Percentiles rank a stretch among this genome's conserved stretches.
Evolutionary conservation across 1,139 yeast genomes (phyloP).

Genomic region (Tardiomyces depauwii): DNA sequence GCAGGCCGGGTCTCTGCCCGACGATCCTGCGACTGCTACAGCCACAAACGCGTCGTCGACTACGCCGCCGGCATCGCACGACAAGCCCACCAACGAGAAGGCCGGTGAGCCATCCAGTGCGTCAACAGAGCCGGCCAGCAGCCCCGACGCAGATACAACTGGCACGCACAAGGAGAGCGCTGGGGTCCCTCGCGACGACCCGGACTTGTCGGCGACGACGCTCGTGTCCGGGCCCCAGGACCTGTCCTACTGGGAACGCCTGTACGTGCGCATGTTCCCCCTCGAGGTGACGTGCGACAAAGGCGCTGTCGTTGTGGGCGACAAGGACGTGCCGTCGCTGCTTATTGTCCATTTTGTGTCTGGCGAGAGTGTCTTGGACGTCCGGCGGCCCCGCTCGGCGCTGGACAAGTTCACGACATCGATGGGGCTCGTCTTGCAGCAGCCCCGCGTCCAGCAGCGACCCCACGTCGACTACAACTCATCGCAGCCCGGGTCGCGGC

Average conservation of each 20-base stretch:
- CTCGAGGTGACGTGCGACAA: constrained; percentile 45
- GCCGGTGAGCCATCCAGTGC: not conserved
- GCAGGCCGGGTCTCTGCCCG: not conserved
- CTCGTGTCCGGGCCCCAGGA: not conserved
- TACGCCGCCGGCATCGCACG: not conserved
- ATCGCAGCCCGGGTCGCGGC: constrained; percentile 3
- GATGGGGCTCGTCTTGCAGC: constrained; percentile 34
- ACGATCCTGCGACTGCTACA: not conserved
- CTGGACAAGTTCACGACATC: constrained; percentile 46
- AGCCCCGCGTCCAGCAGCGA: constrained; percentile 48
- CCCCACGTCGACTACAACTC: constrained; percentile 53
- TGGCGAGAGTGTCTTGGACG: constrained; percentile 53
- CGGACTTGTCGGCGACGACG: not conserved
- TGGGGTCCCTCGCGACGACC: not conserved
- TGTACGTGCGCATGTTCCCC: constrained; percentile 38
- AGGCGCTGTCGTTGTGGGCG: constrained; percentile 73
- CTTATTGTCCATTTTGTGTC: constrained; percentile 48
- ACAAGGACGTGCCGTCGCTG: constrained; percentile 63
- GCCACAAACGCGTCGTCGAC: not conserved
- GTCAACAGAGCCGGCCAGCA: no score
- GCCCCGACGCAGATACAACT: no score
- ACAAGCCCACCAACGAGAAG: not conserved
- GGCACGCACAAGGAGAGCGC: not conserved
- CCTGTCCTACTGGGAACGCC: not conserved
- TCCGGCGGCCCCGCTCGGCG: constrained; percentile 34